These are phyloP conservation scores for Metschnikowia koreensis DNA, from an alignment of 805 yeast species.

Conservation along the genomic window DNA sequence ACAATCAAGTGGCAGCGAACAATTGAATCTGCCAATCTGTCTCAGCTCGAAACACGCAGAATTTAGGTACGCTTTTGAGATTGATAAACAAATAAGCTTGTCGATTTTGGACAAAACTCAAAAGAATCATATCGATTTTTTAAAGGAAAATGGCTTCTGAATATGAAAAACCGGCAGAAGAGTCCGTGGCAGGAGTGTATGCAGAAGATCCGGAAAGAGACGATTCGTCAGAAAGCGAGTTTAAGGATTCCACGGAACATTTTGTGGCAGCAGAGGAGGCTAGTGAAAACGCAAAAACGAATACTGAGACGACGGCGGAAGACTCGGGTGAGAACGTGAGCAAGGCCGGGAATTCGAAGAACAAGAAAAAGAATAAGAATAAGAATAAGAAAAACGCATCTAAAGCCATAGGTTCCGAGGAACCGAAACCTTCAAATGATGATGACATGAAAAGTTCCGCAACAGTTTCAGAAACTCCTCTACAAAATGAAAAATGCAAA, in stretches of 20 bases:
- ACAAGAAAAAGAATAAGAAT: not conserved
- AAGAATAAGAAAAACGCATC: too few relatives aligned
- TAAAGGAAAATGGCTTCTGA: not conserved
- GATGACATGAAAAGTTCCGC: too few relatives aligned
- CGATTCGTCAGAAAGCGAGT: conserved; percentile 5
- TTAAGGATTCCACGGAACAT: conserved; percentile 5
- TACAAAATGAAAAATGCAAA: too few relatives aligned
- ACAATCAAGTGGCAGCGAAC: not conserved
- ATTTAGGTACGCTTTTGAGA: not conserved
- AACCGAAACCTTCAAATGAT: too few relatives aligned
- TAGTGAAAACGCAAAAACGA: too few relatives aligned
- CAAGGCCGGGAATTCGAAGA: not conserved
- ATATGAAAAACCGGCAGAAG: not conserved
- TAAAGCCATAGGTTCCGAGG: too few relatives aligned
- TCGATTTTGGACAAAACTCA: too few relatives aligned
- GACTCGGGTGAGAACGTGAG: not conserved
- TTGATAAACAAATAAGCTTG: too few relatives aligned
- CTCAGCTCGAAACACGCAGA: not conserved
- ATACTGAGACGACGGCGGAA: too few relatives aligned
- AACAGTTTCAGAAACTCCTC: too few relatives aligned
- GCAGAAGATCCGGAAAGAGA: not conserved
- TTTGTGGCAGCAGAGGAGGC: not conserved
- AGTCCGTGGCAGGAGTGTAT: not conserved
- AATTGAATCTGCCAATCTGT: not conserved
- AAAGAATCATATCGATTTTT: too few relatives aligned